phyloP scores from a whole-genome alignment of 345 rosid species.

The Balakata baccata region DNA sequence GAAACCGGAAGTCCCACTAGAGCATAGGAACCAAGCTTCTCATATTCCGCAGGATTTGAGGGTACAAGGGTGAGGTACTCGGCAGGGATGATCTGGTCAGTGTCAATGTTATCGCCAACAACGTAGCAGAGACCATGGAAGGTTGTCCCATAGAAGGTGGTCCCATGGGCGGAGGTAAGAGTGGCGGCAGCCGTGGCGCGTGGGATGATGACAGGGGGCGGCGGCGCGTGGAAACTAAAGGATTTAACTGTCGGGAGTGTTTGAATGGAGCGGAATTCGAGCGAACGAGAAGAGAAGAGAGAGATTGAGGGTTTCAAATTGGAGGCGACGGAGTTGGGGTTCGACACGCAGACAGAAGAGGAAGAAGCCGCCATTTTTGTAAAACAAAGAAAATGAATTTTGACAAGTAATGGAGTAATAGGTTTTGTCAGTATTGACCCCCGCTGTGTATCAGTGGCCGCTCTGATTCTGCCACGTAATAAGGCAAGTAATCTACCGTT shows the following conservation, averaged over 20 bases:
- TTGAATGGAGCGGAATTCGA: conserved; percentile 23
- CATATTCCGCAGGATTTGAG: conserved; percentile 75
- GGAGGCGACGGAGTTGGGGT: conserved; percentile 21
- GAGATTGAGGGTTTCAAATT: conserved; percentile 21
- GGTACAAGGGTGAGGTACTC: conserved; percentile 88
- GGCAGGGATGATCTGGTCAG: conserved; percentile 92
- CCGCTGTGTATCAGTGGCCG: not conserved
- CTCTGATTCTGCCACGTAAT: not conserved
- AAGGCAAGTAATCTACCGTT: not conserved
- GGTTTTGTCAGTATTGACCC: not conserved
- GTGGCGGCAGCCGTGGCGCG: conserved; percentile 27
- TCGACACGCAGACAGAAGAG: conserved; percentile 21
- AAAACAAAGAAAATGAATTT: not conserved
- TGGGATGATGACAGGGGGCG: conserved; percentile 9
- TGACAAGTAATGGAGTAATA: no score
- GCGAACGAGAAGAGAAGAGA: conserved; percentile 3
- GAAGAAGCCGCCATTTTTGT: conserved; percentile 16
- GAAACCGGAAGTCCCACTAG: conserved; percentile 67
- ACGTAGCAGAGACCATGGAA: conserved; percentile 94
- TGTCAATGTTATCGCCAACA: conserved; percentile 91
- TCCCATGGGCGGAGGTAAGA: conserved; percentile 13
- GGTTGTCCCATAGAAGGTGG: conserved; percentile 27
- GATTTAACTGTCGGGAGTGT: conserved; percentile 16
- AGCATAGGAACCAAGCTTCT: conserved; percentile 83
- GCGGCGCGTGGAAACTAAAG: not conserved